Percentiles rank a stretch among this genome's conserved stretches.
Evolutionary conservation across 23 red algal genomes (phyloP).

Genomic region (Chondrus crispus): DNA sequence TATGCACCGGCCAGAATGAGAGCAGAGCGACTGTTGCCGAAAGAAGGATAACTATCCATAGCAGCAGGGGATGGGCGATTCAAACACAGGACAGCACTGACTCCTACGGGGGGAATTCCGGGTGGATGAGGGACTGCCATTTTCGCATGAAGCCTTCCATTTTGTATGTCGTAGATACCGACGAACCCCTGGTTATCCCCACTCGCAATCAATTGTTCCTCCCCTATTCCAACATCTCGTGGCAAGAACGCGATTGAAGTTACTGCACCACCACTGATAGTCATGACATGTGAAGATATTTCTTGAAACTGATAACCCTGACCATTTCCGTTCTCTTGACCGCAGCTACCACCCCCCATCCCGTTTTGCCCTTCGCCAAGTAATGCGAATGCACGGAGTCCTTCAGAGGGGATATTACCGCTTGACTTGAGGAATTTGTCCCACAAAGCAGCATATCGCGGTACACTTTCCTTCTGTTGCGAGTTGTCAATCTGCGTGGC

Average conservation of each 20-base stretch:
- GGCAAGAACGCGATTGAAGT: constrained; percentile 41
- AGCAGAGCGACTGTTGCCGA: constrained; percentile 34
- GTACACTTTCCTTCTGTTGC: constrained; percentile 16
- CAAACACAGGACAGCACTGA: constrained; percentile 51
- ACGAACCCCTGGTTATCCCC: constrained; percentile 53
- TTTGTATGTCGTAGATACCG: constrained; percentile 47
- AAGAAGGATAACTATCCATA: background rate
- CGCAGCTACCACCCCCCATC: background rate
- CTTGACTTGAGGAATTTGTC: constrained; percentile 7
- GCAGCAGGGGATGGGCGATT: constrained; percentile 13
- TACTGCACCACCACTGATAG: constrained; percentile 27
- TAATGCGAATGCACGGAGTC: constrained; percentile 10
- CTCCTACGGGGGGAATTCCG: constrained; percentile 26
- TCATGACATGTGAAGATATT: constrained; percentile 27
- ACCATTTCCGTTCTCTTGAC: background rate
- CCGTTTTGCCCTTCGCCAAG: background rate
- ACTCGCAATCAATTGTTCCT: constrained; percentile 40
- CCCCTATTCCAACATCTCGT: constrained; percentile 36
- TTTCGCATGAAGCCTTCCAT: constrained; percentile 9
- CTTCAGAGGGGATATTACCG: background rate
- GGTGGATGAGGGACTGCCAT: constrained; percentile 48
- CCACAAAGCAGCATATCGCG: constrained; percentile 40
- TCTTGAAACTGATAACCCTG: background rate
- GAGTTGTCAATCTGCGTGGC: background rate
- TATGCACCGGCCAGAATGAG: constrained; percentile 60